Conservation (phyloP, 2,329 filamentous ascomycete species). For the Sporothrix euskadiensis region DNA sequence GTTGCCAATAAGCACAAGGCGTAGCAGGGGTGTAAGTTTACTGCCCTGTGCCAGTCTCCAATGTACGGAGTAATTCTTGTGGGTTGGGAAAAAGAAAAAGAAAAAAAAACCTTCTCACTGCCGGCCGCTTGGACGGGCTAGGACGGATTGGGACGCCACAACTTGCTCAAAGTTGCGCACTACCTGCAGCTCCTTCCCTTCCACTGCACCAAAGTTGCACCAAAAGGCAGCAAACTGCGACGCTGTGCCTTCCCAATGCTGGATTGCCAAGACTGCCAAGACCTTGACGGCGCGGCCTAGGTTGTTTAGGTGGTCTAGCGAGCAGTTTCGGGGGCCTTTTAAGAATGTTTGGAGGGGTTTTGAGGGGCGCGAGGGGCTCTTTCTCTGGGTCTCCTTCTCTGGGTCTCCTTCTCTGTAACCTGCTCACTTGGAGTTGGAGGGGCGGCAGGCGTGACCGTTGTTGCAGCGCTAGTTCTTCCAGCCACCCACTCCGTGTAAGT, state of each 20-base stretch:
- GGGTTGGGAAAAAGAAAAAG: background rate
- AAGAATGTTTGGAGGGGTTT: background rate
- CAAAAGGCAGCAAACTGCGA: background rate
- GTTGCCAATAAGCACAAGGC: background rate
- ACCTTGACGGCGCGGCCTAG: background rate
- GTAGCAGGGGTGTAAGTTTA: background rate
- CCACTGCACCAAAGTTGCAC: background rate
- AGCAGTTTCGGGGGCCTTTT: background rate
- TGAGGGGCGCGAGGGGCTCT: background rate
- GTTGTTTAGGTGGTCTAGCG: background rate
- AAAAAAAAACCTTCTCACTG: conserved; percentile 28
- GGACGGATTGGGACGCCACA: conserved; percentile 39
- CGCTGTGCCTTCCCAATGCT: background rate
- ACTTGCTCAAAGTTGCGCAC: conserved; percentile 55
- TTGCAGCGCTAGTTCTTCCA: background rate
- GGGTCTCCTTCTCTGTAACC: background rate
- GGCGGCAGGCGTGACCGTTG: background rate
- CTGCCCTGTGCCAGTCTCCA: too few relatives aligned
- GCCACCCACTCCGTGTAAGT: conserved; percentile 15
- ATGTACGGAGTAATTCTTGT: background rate
- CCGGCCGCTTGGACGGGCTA: conserved; percentile 26
- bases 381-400: background rate
- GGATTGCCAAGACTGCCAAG: background rate
- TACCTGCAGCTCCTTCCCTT: conserved; percentile 18
- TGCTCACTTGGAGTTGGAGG: conserved; percentile 4